phyloP scores from a whole-genome alignment of 306 rosid species.

The Potentilla sterilis region DNA sequence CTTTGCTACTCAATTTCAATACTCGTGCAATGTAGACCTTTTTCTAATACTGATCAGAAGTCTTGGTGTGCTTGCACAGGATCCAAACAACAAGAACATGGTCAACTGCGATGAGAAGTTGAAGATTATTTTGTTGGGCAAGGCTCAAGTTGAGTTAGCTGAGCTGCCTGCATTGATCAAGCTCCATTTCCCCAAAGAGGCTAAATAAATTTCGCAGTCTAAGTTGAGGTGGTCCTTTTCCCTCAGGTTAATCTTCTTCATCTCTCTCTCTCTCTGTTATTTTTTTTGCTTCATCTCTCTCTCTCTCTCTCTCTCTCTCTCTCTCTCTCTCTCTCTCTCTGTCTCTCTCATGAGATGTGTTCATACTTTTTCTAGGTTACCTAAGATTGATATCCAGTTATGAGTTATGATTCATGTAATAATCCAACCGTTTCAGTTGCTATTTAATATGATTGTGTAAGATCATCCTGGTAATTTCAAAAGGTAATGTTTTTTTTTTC shows the following conservation, averaged over 20 bases:
- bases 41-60: constrained; percentile 16
- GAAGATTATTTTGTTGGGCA: constrained; percentile 66
- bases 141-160: constrained; percentile 67
- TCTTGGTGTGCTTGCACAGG: constrained; percentile 42
- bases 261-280: no score
- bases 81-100: constrained; percentile 77
- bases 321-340: background rate
- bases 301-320: background rate
- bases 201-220: constrained; percentile 39
- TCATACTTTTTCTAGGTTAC: constrained; percentile 21
- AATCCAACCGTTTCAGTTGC: background rate
- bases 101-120: constrained; percentile 81
- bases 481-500: background rate
- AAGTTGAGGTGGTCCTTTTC: constrained; percentile 18
- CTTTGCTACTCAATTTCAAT: background rate
- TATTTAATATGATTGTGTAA: background rate
- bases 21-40: background rate
- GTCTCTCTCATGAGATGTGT: constrained; percentile 9
- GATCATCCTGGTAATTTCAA: background rate
- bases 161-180: constrained; percentile 88
- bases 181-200: constrained; percentile 83
- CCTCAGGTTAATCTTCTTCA: background rate
- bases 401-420: background rate
- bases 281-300: no score
- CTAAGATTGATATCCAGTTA: constrained; percentile 19